Conservation (phyloP, 768 basidiomycete genomes). For the Russula foetens region DNA sequence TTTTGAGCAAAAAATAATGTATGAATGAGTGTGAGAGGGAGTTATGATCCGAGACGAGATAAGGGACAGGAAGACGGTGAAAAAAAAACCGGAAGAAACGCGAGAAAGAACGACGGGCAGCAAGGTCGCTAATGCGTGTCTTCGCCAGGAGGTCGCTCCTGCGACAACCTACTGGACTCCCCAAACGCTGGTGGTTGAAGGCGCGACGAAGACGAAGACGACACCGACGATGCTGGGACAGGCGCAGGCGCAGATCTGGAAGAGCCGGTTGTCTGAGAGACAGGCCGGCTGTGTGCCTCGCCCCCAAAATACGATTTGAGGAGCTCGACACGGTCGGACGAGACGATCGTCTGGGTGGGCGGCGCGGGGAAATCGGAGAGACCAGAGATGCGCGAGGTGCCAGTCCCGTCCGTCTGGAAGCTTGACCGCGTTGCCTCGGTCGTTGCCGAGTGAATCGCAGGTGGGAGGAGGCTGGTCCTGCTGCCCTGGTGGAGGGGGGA, state of each 20-base stretch:
- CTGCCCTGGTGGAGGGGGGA: background rate
- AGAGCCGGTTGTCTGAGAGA: background rate
- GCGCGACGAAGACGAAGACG: background rate
- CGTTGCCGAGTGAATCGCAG: conserved; percentile 26
- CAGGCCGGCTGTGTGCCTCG: background rate
- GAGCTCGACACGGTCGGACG: conserved; percentile 1
- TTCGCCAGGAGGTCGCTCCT: background rate
- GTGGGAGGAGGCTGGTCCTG: conserved; percentile 15
- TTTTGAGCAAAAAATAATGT: conserved; percentile 7
- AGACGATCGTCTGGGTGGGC: conserved; percentile 29
- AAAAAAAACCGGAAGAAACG: background rate
- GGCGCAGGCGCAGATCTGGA: background rate
- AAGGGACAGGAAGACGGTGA: background rate
- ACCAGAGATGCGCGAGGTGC: conserved; percentile 53
- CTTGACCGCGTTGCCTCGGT: conserved; percentile 37
- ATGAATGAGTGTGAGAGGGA: background rate
- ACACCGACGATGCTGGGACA: too few relatives aligned
- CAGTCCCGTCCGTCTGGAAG: conserved; percentile 50
- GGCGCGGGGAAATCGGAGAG: conserved; percentile 69
- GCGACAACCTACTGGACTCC: background rate
- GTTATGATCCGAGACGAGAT: background rate
- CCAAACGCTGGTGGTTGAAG: background rate
- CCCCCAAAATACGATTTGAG: conserved; percentile 12
- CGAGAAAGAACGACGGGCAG: background rate
- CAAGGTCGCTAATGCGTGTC: background rate